Evolutionary conservation across 2,329 filamentous ascomycete genomes (phyloP), one percentile per base, ranked within the genome.

Genomic region (Hypoxylon sp.): DNA sequence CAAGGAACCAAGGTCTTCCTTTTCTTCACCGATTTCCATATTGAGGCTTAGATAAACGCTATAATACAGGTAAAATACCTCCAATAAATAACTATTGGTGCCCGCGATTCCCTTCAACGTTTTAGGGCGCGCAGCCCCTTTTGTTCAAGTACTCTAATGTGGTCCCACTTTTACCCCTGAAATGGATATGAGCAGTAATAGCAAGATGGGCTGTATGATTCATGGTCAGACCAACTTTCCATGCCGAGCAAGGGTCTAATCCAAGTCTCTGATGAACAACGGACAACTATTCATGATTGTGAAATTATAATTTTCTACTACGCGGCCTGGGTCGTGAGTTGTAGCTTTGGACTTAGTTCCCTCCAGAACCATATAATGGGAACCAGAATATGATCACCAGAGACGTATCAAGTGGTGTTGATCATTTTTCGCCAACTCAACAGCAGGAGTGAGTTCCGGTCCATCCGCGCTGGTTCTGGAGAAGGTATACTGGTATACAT

Each of bases 251-350:
- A 80, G 78, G 89, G 11, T 67, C 75, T 24, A 79, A 84, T 70
- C 81, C 91, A 1, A 88, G 87, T 91, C 1, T 73, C 78, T 3
- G 64, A 75, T 0, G 73, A 78, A 0, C 73, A 78, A 5, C 86
- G 86, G 73, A 63, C 77, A 1, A 66, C 75, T 2, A 74, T 90
- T 1, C n/a, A 78, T 80, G 0, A 68, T 70, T 2, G 78, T n/a
- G n/a, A 84, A 62, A 78, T 82, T 1, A 86, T 85, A 1, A 76
- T 83, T 1, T 81, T 93, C 17, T 84, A 92, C 60, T 89, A 91
- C 74, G 82, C 88, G 6, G 88, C 88, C 19, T 91, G 89, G 89
- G 82, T 85, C 1, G 89, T 91, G 17, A 91, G 91, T 77, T 91
- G 91, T 79, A 85, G 84, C 26, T 80, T 88, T 59, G 82, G 84